Evolutionary conservation across 495 filamentous ascomycete species (phyloP), one percentile per base, ranked within the genome.

Genomic region (Paragyromitra xinjiangensis): DNA sequence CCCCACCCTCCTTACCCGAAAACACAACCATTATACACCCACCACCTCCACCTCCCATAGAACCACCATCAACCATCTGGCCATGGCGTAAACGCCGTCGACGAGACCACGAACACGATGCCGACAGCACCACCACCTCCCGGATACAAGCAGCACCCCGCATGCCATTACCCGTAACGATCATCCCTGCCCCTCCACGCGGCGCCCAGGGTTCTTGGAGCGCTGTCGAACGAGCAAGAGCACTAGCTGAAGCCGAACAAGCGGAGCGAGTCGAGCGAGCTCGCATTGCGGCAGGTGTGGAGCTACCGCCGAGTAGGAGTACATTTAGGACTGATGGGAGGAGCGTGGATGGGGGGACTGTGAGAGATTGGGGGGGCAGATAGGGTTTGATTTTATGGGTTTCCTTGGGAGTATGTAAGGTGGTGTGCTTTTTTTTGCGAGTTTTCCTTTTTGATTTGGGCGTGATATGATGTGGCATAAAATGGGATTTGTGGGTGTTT

Each of bases 171-270:
- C 90, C 90, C 1, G 86, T 92, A 26, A 92, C 89, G 7, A 85
- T 92, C 34, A 91, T 93, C 59, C 91, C 91, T 0, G 90, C 91
- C 2, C 89, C 90, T 56, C 87, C 88, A 4, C 85, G 90, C 8
- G 78, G 71, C 3, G 75, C 44, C 3, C 77, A 67, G 3, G 77
- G 77, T 3, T 71, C 66, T 14, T 79, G 77, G 77, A 67, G 67
- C 3, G 74, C 75, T 0, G 77, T 78, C 6, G 77, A 78, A 63
- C 64, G 74, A 16, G 77, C 75, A 12, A 44, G 77, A 16, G 74
- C 73, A 19, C 24, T 72, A 9, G 73, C 73, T 3, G 73, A 59
- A 34, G 73, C 65, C 8, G 73, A 64, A 51, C 48, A 53, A 34
- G 59, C 55, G 48, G 73, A 75, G 26, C 53, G 34, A 19, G 61